Conservation (phyloP, 2,329 filamentous ascomycete genomes). For the Pseudogymnoascus pannorum region DNA sequence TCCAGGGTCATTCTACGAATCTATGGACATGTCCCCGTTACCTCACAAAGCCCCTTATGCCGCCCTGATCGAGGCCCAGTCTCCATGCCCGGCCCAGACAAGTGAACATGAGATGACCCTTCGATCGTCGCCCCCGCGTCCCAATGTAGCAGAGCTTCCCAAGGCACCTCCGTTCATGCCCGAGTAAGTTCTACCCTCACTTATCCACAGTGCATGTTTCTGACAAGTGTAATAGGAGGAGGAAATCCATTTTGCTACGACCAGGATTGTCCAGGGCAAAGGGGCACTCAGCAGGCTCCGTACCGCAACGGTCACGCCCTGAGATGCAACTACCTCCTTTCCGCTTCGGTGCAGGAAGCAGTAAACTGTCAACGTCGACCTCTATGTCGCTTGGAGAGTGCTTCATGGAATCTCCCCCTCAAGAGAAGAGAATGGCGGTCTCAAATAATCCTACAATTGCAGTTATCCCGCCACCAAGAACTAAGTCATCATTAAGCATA, state of each 20-base stretch:
- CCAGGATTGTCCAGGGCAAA: slow-evolving; percentile 71
- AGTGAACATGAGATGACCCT: slow-evolving; percentile 40
- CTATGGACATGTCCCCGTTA: slow-evolving; percentile 90
- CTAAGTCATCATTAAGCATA: slow-evolving; percentile 38
- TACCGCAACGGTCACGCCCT: slow-evolving; percentile 52
- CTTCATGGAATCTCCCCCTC: slow-evolving; percentile 70
- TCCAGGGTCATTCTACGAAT: slow-evolving; percentile 62
- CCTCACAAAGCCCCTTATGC: slow-evolving; percentile 74
- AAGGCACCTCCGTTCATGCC: slow-evolving; percentile 36
- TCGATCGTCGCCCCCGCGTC: slow-evolving; percentile 48
- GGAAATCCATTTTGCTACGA: slow-evolving; percentile 61
- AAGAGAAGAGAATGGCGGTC: slow-evolving; percentile 56
- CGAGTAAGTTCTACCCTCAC: slow-evolving; percentile 41
- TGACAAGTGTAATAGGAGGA: slow-evolving; percentile 43
- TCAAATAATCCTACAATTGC: slow-evolving; percentile 51
- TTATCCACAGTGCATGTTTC: slow-evolving; percentile 14
- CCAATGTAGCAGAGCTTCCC: slow-evolving; percentile 41
- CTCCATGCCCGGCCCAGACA: slow-evolving; percentile 57
- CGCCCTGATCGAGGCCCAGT: slow-evolving; percentile 59
- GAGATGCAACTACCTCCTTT: slow-evolving; percentile 67
- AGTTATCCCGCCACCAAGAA: slow-evolving; percentile 52
- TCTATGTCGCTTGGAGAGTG: slow-evolving; percentile 70
- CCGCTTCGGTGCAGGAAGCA: slow-evolving; percentile 56
- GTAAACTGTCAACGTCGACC: slow-evolving; percentile 42
- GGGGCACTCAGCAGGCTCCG: slow-evolving; percentile 60